phyloP scores from a whole-genome alignment of 768 basidiomycete species.

The Hortiboletus flavorubellus region DNA sequence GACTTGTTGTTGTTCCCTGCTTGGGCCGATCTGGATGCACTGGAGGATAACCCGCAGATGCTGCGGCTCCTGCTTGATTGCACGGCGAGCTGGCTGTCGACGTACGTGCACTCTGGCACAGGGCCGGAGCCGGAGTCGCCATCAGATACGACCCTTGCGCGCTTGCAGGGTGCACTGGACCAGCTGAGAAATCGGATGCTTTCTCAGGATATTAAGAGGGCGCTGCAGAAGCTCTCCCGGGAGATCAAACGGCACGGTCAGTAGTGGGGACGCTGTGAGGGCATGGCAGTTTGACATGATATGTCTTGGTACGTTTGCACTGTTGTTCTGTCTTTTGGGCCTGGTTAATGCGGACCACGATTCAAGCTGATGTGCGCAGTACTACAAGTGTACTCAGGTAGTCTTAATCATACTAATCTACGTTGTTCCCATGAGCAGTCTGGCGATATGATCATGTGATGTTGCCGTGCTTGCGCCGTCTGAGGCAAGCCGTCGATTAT shows the following conservation, averaged over 20 bases:
- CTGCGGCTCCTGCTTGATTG: not conserved
- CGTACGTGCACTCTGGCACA: not conserved
- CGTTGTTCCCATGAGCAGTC: too few species aligned
- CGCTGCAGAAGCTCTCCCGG: not conserved
- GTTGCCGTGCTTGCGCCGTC: too few species aligned
- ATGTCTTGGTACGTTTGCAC: not conserved
- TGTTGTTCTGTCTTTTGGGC: not conserved
- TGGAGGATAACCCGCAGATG: conserved; percentile 8
- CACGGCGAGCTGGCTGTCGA: not conserved
- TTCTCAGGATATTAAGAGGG: conserved; percentile 1
- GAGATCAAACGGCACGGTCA: not conserved
- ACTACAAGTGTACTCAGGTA: not conserved
- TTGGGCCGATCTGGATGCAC: conserved; percentile 1
- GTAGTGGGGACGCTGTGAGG: not conserved
- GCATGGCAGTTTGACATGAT: not conserved
- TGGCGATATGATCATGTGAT: too few species aligned
- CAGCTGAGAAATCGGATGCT: not conserved
- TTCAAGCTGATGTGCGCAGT: not conserved
- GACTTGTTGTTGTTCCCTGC: conserved; percentile 2
- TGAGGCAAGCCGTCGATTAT: too few species aligned
- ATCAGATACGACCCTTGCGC: not conserved
- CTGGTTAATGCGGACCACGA: not conserved
- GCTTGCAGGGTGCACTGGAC: not conserved
- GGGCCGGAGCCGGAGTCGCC: not conserved
- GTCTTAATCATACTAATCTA: too few species aligned